Base-by-base conservation (phyloP, 2,329 filamentous ascomycete genomes). In the Tolypocladium nubicola region DNA sequence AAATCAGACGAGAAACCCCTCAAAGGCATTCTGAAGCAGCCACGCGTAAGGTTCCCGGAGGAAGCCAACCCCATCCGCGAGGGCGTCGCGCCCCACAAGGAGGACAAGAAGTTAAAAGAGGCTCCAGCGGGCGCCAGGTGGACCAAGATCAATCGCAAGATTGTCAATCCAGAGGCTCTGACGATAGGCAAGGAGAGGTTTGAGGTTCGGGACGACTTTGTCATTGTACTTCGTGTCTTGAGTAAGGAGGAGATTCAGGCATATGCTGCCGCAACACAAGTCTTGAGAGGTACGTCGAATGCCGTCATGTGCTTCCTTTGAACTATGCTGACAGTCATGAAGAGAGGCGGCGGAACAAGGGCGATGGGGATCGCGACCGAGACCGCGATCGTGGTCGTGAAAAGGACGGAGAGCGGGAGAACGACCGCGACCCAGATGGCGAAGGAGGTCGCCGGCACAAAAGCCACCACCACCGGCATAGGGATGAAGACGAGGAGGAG, bases 31-130 rank as follows among this genome's bases (percentile, higher is more conserved):
- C 78, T 97, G 49, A 94, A 95, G 71, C 81, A 83, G 56, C 92
- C 93, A 1, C 90, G 85, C 19, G 79, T 81, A 33, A 88, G 87
- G 65, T 97, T 97, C 66, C 93, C 93, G 0, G 92, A 97, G 67
- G 88, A 96, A 60, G 83, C 84, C 1, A 87, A 91, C 62, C 87
- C 90, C 0, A 80, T 95, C 40, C 83, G 92, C 23, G 93, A 97
- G 70, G 93, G 92, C 19, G 93, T 96, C 8, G 91, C 92, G 2
- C 92, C 92, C n/a, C 83, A 96, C 67, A 96, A 96, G 73, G 90
- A 96, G 68, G 86, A 89, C 53, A 85, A 87, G 70, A 85, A 85
- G 68, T 57, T 78, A 52, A 84, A 82, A 65, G 87, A 89, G 43
- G 89, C 90, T 38, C 88, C 88, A 0, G 74, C 85, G 0, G 89